Evolutionary conservation across 768 basidiomycete genomes (phyloP).

Genomic region (Collybia nuda): DNA sequence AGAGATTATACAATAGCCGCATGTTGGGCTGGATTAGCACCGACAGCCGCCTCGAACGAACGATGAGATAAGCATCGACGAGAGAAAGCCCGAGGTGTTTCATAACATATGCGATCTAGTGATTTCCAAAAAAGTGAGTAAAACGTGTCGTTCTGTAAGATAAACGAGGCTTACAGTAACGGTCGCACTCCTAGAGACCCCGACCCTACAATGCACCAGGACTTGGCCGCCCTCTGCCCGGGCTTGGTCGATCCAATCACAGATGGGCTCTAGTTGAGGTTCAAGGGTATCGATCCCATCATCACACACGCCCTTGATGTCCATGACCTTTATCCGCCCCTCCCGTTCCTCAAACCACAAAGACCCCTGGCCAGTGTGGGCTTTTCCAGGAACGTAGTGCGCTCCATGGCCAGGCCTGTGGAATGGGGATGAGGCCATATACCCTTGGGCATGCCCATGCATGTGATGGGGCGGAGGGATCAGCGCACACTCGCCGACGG

Average conservation of each 20-base stretch:
- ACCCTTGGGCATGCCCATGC: slow-evolving; percentile 15
- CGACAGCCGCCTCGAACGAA: slow-evolving; percentile 84
- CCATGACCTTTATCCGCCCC: slow-evolving; percentile 86
- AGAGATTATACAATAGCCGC: slow-evolving; percentile 91
- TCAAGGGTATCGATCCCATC: slow-evolving; percentile 95
- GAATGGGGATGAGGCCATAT: slow-evolving; percentile 17
- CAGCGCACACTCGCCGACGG: slow-evolving; percentile 93
- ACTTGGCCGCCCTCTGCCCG: slow-evolving; percentile 82
- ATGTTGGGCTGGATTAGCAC: slow-evolving; percentile 96
- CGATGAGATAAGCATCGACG: slow-evolving; percentile 92
- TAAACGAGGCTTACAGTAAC: slow-evolving; percentile 63
- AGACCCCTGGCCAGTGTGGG: slow-evolving; percentile 58
- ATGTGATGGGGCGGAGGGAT: slow-evolving; percentile 66
- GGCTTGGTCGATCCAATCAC: slow-evolving; percentile 92
- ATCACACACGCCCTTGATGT: slow-evolving; percentile 91
- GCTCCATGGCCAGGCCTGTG: slow-evolving; percentile 27
- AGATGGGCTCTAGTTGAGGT: slow-evolving; percentile 84
- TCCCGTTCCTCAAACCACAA: slow-evolving; percentile 88
- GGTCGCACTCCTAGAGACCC: slow-evolving; percentile 92
- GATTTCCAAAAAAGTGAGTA: not conserved
- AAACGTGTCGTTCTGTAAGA: not conserved
- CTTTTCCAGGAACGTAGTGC: slow-evolving; percentile 44
- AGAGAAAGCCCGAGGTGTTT: slow-evolving; percentile 82
- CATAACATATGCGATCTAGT: slow-evolving; percentile 95
- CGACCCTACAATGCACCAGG: slow-evolving; percentile 97